phyloP scores from a whole-genome alignment of 2,329 filamentous ascomycete genomes.

The Apiospora kogelbergensis region DNA sequence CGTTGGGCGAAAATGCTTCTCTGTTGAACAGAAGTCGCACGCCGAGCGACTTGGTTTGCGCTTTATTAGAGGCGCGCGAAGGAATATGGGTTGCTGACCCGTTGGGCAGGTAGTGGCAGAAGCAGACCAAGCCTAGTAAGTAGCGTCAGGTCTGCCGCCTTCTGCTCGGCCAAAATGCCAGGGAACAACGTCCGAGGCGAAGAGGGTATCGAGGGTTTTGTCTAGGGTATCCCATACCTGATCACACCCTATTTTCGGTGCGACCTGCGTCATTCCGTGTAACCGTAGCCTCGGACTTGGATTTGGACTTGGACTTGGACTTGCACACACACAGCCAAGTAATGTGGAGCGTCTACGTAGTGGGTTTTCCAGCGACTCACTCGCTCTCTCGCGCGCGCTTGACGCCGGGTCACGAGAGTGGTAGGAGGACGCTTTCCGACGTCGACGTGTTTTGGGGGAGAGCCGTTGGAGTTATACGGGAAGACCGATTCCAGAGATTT shows the following conservation, averaged over 20 bases:
- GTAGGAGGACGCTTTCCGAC: not conserved
- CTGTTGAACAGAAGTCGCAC: not conserved
- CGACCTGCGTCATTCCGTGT: conserved; percentile 7
- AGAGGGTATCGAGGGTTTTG: not conserved
- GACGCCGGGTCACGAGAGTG: not conserved
- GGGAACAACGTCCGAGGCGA: not conserved
- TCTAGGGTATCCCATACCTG: not conserved
- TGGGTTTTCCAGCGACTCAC: not conserved
- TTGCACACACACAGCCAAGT: not conserved
- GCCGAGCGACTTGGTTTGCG: not conserved
- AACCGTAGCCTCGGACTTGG: not conserved
- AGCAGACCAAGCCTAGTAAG: not conserved
- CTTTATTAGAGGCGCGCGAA: not conserved
- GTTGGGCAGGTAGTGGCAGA: not conserved
- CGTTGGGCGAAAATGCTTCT: not conserved
- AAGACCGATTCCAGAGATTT: not conserved
- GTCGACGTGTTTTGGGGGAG: not conserved
- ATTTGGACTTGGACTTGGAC: no score
- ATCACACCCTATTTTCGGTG: not conserved
- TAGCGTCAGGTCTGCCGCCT: not conserved
- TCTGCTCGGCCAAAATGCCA: conserved; percentile 1
- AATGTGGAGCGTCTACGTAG: not conserved
- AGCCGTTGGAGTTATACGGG: not conserved
- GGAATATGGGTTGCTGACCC: not conserved
- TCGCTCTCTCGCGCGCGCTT: not conserved